Conservation (phyloP, 768 basidiomycete species). For the Suillus hirtellus region DNA sequence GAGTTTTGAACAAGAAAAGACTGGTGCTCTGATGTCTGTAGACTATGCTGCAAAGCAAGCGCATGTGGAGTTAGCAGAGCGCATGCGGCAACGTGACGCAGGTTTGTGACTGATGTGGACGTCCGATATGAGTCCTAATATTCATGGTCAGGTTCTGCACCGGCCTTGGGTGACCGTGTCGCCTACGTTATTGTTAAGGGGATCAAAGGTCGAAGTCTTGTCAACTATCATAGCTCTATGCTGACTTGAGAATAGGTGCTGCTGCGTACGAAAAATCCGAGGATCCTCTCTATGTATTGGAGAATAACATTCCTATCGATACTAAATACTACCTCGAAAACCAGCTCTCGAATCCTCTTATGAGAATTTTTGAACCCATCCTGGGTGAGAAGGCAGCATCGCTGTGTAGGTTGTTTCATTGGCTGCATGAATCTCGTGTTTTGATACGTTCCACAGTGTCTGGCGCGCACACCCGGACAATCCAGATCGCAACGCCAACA, state of each 20-base stretch:
- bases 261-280: slow-evolving; percentile 99
- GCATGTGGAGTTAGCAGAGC: slow-evolving; percentile 91
- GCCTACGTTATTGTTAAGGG: slow-evolving; percentile 99
- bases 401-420: slow-evolving; percentile 54
- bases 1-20: background rate
- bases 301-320: slow-evolving; percentile 97
- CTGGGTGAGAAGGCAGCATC: slow-evolving; percentile 88
- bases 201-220: slow-evolving; percentile 69
- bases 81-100: slow-evolving; percentile 96
- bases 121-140: background rate
- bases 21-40: slow-evolving; percentile 25
- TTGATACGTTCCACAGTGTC: slow-evolving; percentile 58
- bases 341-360: slow-evolving; percentile 92
- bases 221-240: background rate
- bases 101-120: slow-evolving; percentile 41
- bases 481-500: slow-evolving; percentile 95
- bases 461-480: slow-evolving; percentile 93
- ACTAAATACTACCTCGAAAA: slow-evolving; percentile 98
- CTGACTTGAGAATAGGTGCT: slow-evolving; percentile 58
- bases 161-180: slow-evolving; percentile 96
- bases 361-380: slow-evolving; percentile 98
- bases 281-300: slow-evolving; percentile 94
- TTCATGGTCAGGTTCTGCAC: slow-evolving; percentile 74
- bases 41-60: slow-evolving; percentile 97
- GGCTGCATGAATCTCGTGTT: slow-evolving; percentile 10